These are phyloP conservation scores for Globisporangium yorkense DNA, from an alignment of 352 stramenopile species.

Conservation along the genomic window DNA sequence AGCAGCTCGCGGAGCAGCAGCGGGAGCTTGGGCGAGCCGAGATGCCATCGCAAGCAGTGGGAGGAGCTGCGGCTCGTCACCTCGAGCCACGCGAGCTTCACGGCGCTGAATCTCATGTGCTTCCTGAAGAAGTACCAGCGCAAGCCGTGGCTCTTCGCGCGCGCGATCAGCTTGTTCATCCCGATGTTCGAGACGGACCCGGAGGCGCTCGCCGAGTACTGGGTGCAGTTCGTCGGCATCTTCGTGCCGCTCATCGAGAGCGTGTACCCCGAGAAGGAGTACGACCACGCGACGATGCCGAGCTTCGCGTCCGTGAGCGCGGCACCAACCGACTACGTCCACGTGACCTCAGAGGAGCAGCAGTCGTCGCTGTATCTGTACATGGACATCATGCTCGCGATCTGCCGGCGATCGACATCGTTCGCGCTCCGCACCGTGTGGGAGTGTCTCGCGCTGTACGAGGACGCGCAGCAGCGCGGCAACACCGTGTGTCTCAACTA, in stretches of 20 bases:
- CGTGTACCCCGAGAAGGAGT: constrained; percentile 24
- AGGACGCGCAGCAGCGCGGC: constrained; percentile 17
- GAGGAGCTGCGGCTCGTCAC: constrained; percentile 21
- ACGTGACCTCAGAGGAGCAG: constrained; percentile 13
- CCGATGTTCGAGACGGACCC: constrained; percentile 22
- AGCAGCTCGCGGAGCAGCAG: background rate
- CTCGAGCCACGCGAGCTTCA: constrained; percentile 16
- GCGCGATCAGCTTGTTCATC: constrained; percentile 26
- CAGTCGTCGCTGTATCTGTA: constrained; percentile 25
- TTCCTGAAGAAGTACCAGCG: constrained; percentile 26
- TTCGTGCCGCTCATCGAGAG: constrained; percentile 21
- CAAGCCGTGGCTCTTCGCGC: constrained; percentile 22
- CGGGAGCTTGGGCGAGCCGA: background rate
- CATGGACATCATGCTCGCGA: constrained; percentile 23
- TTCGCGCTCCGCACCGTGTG: constrained; percentile 32
- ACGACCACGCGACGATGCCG: constrained; percentile 23
- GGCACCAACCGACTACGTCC: background rate
- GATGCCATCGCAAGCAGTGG: constrained; percentile 10
- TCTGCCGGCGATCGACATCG: constrained; percentile 22
- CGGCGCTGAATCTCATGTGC: constrained; percentile 27
- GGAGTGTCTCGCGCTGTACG: constrained; percentile 25
- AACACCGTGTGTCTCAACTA: constrained; percentile 20
- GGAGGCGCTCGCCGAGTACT: constrained; percentile 18
- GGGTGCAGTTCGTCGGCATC: constrained; percentile 25
- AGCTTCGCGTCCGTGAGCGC: constrained; percentile 15